phyloP scores from a whole-genome alignment of 2,329 filamentous ascomycete species.

The Aureobasidium vineae region DNA sequence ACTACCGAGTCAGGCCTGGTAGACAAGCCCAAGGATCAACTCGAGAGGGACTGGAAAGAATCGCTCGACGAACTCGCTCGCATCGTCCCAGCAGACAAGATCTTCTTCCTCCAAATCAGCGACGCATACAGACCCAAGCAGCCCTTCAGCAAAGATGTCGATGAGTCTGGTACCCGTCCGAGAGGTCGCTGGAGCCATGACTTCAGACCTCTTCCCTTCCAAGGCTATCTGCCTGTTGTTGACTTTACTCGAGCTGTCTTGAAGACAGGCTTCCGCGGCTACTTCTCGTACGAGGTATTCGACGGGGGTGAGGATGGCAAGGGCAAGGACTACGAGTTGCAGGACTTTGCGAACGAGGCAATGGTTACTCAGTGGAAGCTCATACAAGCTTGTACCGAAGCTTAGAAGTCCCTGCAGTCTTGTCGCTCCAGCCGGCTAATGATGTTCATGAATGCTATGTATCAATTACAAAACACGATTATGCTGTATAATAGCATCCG shows the following conservation, averaged over 20 bases:
- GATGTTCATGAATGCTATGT: background rate
- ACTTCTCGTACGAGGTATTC: slow-evolving; percentile 70
- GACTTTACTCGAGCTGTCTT: slow-evolving; percentile 65
- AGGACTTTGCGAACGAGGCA: slow-evolving; percentile 37
- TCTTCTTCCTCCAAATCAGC: slow-evolving; percentile 71
- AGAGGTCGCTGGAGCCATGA: slow-evolving; percentile 69
- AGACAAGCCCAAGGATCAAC: slow-evolving; percentile 40
- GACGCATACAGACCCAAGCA: slow-evolving; percentile 66
- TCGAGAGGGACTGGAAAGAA: slow-evolving; percentile 44
- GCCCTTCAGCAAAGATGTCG: slow-evolving; percentile 53
- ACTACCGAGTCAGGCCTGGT: slow-evolving; percentile 61
- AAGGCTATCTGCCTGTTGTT: slow-evolving; percentile 67
- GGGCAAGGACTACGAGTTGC: slow-evolving; percentile 53
- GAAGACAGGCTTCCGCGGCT: slow-evolving; percentile 64
- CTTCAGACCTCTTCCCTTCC: slow-evolving; percentile 66
- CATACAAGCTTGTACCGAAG: slow-evolving; percentile 41
- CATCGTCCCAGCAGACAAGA: slow-evolving; percentile 65
- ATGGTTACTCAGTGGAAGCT: slow-evolving; percentile 41
- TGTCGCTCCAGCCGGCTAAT: background rate
- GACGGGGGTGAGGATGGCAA: slow-evolving; percentile 58
- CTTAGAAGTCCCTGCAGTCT: background rate
- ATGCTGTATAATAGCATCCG: background rate
- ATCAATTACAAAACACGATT: background rate
- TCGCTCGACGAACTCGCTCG: slow-evolving; percentile 58
- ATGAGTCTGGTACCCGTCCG: slow-evolving; percentile 57